Base-by-base conservation (phyloP, 768 basidiomycete species). In the Butyriboletus loyo region DNA sequence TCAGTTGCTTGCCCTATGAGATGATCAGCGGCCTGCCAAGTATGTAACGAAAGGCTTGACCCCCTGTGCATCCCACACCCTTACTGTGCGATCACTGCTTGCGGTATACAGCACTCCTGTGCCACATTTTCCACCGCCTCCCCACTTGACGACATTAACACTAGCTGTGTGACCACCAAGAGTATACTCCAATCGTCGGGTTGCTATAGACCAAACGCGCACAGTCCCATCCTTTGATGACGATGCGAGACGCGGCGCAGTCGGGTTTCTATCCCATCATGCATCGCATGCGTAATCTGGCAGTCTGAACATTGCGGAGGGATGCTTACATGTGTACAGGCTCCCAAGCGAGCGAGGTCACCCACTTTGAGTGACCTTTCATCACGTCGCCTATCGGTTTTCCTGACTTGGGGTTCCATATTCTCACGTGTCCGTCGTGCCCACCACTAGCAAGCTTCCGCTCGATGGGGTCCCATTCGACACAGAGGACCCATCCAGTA, bases 161-260 rank as follows among this genome's bases (percentile, higher is more conserved):
- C 87, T 89, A 2, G 92, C 93, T 0, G 90, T 87, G 65, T 99
- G 96, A 4, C 96, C 94, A 1, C 95, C 92, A 1, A 99, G 81
- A 0, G 90, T 82, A 62, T 89, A 97, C 48, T 93, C 89, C 14
- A 85, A 71, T 51, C 79, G 74, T 15, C 93, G 79, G 1, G 83
- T 86, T 2, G 77, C 69, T 0, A 87, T 80, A 15, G 86, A 87
- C 97, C 97, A 99, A 17, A 99, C 81, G n/a, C 92, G 86, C 22
- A 98, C 94, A 0, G 93, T 96, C 13, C 87, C 87, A 62, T 98
- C 96, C 73, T 99, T 98, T 22, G 94, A 97, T 3, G 94, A 91
- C 0, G 95, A 95, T 2, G 96, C 96, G 2, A 98, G 75, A 13
- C 96, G 87, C 14, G 94, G 94, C 1, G 83, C 73, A 17, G 79